Percentiles rank a stretch among this genome's conserved stretches.
Conservation (phyloP, 768 basidiomycete species). For the Cyclocybe aegerita region DNA sequence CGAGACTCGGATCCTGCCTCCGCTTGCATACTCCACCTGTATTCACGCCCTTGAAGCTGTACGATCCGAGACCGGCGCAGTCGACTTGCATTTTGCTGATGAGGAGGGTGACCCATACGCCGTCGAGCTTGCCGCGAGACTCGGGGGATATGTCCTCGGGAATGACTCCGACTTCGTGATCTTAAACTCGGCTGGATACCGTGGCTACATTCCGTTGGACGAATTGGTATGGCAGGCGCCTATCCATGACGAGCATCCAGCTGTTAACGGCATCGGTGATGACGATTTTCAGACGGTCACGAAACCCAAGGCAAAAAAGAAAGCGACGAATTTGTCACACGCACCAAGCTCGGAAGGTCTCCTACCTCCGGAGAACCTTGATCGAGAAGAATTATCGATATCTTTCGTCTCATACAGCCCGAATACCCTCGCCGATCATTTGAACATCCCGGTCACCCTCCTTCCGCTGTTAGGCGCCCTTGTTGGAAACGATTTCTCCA, state of each 20-base stretch:
- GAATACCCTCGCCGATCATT: constrained; percentile 54
- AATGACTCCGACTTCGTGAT: constrained; percentile 85
- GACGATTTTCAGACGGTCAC: constrained; percentile 61
- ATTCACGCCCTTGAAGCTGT: constrained; percentile 51
- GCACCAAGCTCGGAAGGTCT: constrained; percentile 31
- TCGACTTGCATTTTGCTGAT: constrained; percentile 72
- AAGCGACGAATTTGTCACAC: constrained; percentile 22
- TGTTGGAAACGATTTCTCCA: constrained; percentile 80
- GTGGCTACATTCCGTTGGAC: constrained; percentile 74
- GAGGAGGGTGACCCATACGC: constrained; percentile 82
- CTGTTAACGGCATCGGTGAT: constrained; percentile 34
- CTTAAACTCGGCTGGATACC: constrained; percentile 72
- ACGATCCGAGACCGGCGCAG: constrained; percentile 26
- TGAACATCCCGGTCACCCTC: constrained; percentile 67
- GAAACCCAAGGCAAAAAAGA: constrained; percentile 52
- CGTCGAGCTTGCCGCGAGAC: constrained; percentile 77
- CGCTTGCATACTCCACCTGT: constrained; percentile 58
- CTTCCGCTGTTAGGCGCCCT: constrained; percentile 78
- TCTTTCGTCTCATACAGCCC: constrained; percentile 64
- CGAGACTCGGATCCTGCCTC: constrained; percentile 75
- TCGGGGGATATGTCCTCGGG: constrained; percentile 73
- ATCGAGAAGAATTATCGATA: constrained; percentile 42
- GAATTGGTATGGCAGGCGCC: constrained; percentile 68
- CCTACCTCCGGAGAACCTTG: constrained; percentile 50
- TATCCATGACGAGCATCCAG: constrained; percentile 22